These are phyloP conservation scores for Eucalyptus dawsonii DNA, from an alignment of 345 rosid species.

Conservation along the genomic window DNA sequence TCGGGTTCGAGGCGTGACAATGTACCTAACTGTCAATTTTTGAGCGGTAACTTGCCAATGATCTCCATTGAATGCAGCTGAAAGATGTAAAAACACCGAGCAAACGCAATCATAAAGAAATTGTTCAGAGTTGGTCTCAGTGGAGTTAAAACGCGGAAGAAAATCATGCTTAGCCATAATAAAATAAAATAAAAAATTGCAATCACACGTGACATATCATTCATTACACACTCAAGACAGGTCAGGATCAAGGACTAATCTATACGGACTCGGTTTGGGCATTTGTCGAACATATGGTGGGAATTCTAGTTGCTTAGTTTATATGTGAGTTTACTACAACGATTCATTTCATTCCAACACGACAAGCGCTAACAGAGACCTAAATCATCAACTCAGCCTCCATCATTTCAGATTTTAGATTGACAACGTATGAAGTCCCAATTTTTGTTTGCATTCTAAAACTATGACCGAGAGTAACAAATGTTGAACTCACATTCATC, in stretches of 20 bases:
- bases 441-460: too few relatives aligned
- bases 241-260: not conserved
- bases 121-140: not conserved
- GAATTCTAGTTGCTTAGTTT: too few relatives aligned
- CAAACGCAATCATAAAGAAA: not conserved
- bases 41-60: not conserved
- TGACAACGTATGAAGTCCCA: too few relatives aligned
- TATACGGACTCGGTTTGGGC: not conserved
- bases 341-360: too few relatives aligned
- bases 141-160: not conserved
- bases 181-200: not conserved
- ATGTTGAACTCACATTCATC: too few relatives aligned
- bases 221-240: not conserved
- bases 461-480: too few relatives aligned
- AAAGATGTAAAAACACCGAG: not conserved
- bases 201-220: not conserved
- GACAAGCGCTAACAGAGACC: too few relatives aligned
- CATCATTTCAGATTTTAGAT: too few relatives aligned
- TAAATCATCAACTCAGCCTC: too few relatives aligned
- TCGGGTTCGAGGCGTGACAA: too few relatives aligned
- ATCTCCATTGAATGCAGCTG: not conserved
- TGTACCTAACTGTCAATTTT: not conserved
- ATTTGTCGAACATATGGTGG: not conserved
- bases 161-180: not conserved
- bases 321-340: too few relatives aligned